phyloP scores from a whole-genome alignment of 2,329 filamentous ascomycete species.

The Penicillium sp. region DNA sequence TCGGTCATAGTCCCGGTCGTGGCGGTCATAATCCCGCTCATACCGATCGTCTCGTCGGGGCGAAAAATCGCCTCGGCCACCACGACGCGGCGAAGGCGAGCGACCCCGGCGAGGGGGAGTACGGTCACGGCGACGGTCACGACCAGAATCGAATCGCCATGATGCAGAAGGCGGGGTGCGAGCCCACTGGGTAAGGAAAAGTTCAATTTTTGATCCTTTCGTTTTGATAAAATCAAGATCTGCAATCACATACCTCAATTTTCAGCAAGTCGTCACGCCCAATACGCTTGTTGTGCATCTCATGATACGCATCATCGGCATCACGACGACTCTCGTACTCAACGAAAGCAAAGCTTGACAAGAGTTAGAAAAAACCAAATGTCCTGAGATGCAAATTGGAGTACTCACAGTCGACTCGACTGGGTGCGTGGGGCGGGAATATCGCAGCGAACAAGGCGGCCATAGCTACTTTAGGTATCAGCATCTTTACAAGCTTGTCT shows the following conservation, averaged over 20 bases:
- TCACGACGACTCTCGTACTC: conserved; percentile 98
- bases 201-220: background rate
- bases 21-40: conserved; percentile 63
- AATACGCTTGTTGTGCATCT: conserved; percentile 99
- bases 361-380: conserved; percentile 3
- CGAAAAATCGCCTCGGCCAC: conserved; percentile 62
- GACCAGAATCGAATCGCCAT: conserved; percentile 92
- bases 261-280: conserved; percentile 92
- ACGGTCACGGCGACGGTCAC: conserved; percentile 62
- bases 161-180: conserved; percentile 95
- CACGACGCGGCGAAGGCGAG: conserved; percentile 53
- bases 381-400: conserved; percentile 9
- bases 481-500: conserved; percentile 33
- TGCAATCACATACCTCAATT: conserved; percentile 71
- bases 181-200: conserved; percentile 82
- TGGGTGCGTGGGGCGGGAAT: conserved; percentile 94
- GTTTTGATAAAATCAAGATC: background rate
- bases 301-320: conserved; percentile 97
- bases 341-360: conserved; percentile 81
- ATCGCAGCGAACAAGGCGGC: conserved; percentile 94
- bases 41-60: conserved; percentile 83
- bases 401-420: conserved; percentile 84
- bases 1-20: conserved; percentile 69
- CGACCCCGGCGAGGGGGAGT: conserved; percentile 70
- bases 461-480: conserved; percentile 62